Evolutionary conservation across 2,329 filamentous ascomycete species (phyloP).

Genomic region (Colletotrichum endophyticum): DNA sequence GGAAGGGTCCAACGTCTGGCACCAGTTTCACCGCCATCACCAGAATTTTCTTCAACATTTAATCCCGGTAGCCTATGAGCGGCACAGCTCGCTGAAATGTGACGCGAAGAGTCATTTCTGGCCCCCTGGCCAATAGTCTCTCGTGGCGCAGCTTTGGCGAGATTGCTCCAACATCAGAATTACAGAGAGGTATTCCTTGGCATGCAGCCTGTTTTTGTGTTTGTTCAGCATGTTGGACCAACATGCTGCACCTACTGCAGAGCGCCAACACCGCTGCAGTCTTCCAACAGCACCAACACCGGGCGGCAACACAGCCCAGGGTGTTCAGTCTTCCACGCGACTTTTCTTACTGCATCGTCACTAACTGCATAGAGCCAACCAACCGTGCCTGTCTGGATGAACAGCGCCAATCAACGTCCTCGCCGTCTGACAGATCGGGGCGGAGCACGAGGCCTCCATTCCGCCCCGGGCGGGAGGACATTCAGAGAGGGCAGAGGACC

Average conservation of each 20-base stretch:
- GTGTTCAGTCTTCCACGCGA: background rate
- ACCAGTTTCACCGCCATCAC: background rate
- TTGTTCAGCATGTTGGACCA: background rate
- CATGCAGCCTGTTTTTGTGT: background rate
- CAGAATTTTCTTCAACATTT: background rate
- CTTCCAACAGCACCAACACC: background rate
- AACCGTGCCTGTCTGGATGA: background rate
- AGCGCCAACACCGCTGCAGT: background rate
- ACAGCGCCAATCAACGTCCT: background rate
- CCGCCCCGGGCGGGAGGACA: background rate
- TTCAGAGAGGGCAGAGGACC: background rate
- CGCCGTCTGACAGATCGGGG: background rate
- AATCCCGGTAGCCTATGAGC: background rate
- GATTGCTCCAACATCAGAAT: background rate
- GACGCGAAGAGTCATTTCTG: background rate
- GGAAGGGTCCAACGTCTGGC: background rate
- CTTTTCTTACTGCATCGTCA: background rate
- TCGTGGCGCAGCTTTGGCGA: background rate
- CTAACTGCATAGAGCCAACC: background rate
- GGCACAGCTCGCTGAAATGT: background rate
- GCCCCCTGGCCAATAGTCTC: background rate
- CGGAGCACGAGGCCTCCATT: conserved; percentile 2
- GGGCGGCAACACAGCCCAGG: background rate
- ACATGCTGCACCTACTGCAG: background rate
- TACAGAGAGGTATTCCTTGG: background rate